Conservation (phyloP, 2,329 filamentous ascomycete species). For the Pyricularia pennisetigena region DNA sequence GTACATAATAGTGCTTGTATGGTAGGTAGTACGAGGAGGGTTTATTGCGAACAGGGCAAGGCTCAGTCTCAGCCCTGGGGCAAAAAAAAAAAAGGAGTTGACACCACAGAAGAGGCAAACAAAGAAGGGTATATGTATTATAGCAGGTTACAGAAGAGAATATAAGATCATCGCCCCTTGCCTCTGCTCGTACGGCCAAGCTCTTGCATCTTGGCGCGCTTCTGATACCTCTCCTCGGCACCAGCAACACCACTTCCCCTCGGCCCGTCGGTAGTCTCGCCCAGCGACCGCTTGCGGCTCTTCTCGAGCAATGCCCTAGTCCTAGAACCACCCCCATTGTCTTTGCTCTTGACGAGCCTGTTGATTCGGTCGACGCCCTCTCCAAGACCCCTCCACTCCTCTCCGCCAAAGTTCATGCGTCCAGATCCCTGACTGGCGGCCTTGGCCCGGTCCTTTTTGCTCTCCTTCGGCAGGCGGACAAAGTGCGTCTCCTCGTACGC, state of each 20-base stretch:
- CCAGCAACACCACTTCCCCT: conserved; percentile 43
- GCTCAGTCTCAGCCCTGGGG: neutral
- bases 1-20: neutral
- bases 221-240: conserved; percentile 57
- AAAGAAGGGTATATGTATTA: neutral
- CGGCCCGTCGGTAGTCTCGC: conserved; percentile 57
- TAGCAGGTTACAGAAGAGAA: neutral
- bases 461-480: conserved; percentile 71
- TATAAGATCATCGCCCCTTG: conserved; percentile 23
- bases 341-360: conserved; percentile 64
- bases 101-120: neutral
- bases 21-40: neutral
- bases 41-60: neutral
- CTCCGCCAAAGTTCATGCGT: conserved; percentile 70
- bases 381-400: conserved; percentile 83
- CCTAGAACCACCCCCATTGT: conserved; percentile 35
- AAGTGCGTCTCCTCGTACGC: conserved; percentile 93
- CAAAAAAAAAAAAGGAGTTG: too few relatives aligned
- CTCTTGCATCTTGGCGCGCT: conserved; percentile 51
- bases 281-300: conserved; percentile 68
- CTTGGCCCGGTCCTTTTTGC: conserved; percentile 75
- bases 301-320: conserved; percentile 62
- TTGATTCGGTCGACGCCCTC: conserved; percentile 83
- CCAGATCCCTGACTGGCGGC: conserved; percentile 18
- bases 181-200: conserved; percentile 33